These are phyloP conservation scores for Solanum phureja DNA, from an alignment of 257 asterid genomes.

Conservation along the genomic window DNA sequence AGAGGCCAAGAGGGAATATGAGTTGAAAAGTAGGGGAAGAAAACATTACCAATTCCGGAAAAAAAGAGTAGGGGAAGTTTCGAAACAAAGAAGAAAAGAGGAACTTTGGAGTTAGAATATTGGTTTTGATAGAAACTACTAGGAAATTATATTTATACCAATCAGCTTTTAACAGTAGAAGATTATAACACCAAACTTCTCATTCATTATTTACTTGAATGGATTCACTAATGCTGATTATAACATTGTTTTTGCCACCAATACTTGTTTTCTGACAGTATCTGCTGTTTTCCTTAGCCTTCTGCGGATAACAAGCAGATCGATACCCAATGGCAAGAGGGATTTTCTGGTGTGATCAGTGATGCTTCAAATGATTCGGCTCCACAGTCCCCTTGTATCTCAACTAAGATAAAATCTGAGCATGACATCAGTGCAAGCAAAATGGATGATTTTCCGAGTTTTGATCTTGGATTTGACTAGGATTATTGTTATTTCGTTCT, in stretches of 20 bases:
- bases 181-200: neutral
- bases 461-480: slow-evolving; percentile 65
- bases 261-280: neutral
- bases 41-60: neutral
- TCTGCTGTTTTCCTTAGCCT: slow-evolving; percentile 21
- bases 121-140: neutral
- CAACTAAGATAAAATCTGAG: slow-evolving; percentile 4
- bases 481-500: neutral
- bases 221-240: neutral
- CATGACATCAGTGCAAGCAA: slow-evolving; percentile 8
- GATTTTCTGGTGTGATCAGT: slow-evolving; percentile 8
- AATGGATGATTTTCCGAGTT: slow-evolving; percentile 46
- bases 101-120: neutral
- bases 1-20: neutral
- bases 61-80: neutral
- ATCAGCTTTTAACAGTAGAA: neutral
- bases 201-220: neutral
- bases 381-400: slow-evolving; percentile 8
- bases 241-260: neutral
- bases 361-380: slow-evolving; percentile 9
- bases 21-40: neutral
- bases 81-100: neutral
- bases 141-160: neutral
- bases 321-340: slow-evolving; percentile 4
- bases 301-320: slow-evolving; percentile 15